Evolutionary conservation across 306 rosid species (phyloP), one percentile per base, ranked within the genome.

Genomic region (Medicago arabica): DNA sequence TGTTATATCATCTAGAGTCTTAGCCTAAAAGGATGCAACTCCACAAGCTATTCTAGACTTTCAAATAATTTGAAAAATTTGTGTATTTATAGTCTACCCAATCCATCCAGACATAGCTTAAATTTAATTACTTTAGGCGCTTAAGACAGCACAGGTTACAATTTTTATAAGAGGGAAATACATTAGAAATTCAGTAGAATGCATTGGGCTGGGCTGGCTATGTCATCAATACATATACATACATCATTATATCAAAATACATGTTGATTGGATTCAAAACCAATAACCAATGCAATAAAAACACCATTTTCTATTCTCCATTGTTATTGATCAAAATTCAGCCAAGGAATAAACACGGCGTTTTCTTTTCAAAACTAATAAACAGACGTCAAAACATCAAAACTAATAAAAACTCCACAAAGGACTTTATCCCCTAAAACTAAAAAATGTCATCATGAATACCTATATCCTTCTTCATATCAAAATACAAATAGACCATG

Each of bases 401-500:
- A 73, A 75, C 61, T 21, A 38, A 57, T 1, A 54, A 15, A 51
- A 75, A 63, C 5, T 16, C 78, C 0, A 39, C 61, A 6, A 64
- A 39, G 40, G 44, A 40, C 8, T 21, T 71, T 10, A 43, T 16
- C 50, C 8, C 7, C 71, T 40, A 66, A 66, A 41, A 41, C 41
- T 2, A 4, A 66, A 41, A 41, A 39, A 41, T 10, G 1, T 0
- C 13, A 31, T 16, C 6, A 14, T 41, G 54, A 18, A 44, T 7
- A 11, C 47, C 15, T 13, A 78, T 23, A 21, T 0, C 3, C 18
- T 16, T 53, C 23, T 11, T 58, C 11, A 50, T 10, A 47, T 47
- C 57, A 67, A 44, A 67, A 14, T 36, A 49, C 64, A 74, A 21
- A 36, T 2, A 23, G 11, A 58, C 75, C 16, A 80, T 2, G n/a